phyloP scores from a whole-genome alignment of 2,329 filamentous ascomycete species.

The Botrytis elliptica region DNA sequence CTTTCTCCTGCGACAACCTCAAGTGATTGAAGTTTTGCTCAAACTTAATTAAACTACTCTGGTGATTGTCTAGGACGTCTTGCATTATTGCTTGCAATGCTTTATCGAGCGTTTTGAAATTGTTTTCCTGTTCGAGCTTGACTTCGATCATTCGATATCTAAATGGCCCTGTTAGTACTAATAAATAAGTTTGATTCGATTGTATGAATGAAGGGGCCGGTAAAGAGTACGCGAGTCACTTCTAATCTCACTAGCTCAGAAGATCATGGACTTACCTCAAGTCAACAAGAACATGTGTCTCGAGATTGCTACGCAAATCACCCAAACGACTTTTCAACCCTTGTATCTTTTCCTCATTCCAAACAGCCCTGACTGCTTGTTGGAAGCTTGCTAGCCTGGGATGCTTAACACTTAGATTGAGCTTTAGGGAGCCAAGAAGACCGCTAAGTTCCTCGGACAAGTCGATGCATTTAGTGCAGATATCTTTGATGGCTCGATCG shows the following conservation, averaged over 20 bases:
- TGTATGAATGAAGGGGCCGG: not conserved
- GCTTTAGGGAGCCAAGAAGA: not conserved
- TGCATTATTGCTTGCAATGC: not conserved
- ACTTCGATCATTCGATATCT: not conserved
- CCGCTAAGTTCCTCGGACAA: not conserved
- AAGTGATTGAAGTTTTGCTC: not conserved
- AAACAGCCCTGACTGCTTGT: not conserved
- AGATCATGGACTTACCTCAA: not conserved
- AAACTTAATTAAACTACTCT: not conserved
- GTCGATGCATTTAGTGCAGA: not conserved
- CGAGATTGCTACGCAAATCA: not conserved
- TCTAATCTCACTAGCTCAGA: not conserved
- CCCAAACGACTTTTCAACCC: not conserved
- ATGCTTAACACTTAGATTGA: not conserved
- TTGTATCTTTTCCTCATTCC: not conserved
- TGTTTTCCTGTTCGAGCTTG: not conserved
- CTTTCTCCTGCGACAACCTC: not conserved
- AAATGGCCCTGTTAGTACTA: not conserved
- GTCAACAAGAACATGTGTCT: slow-evolving; percentile 2
- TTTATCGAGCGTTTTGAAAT: not conserved
- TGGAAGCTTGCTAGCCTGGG: not conserved
- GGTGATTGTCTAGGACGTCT: not conserved
- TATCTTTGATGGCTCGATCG: not conserved
- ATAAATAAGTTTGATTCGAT: not conserved
- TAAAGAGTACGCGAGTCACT: not conserved